A percentile compares a stretch with the other conserved stretches of the same genome.
phyloP scores from a whole-genome alignment of 2,329 filamentous ascomycete genomes.

The Gaeumannomyces sp. region DNA sequence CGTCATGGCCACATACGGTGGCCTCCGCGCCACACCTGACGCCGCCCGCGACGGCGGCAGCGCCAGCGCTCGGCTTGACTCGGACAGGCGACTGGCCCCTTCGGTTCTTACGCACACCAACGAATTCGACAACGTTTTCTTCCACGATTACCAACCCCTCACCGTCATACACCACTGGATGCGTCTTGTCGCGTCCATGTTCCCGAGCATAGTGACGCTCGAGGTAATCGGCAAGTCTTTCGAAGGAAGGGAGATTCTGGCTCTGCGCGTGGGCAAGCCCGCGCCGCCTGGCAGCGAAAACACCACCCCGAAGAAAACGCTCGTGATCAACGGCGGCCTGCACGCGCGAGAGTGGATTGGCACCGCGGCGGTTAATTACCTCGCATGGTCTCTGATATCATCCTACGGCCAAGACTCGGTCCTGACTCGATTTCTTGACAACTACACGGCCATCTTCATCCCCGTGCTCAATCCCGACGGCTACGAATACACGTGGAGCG shows the following conservation, averaged over 20 bases:
- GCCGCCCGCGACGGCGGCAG: conserved; percentile 14
- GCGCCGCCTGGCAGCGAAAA: conserved; percentile 19
- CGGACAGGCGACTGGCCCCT: neutral
- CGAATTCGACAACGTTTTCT: conserved; percentile 68
- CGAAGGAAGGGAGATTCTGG: conserved; percentile 81
- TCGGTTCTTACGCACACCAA: neutral
- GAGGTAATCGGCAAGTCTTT: conserved; percentile 76
- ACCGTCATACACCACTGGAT: conserved; percentile 69
- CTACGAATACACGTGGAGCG: conserved; percentile 88
- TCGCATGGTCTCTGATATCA: conserved; percentile 83
- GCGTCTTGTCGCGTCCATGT: conserved; percentile 82
- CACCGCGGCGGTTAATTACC: conserved; percentile 81
- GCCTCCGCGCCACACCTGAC: conserved; percentile 21
- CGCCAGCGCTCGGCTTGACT: neutral
- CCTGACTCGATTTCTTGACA: conserved; percentile 72
- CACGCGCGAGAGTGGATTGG: conserved; percentile 97
- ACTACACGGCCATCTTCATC: conserved; percentile 83
- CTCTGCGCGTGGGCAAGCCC: conserved; percentile 60
- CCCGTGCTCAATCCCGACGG: conserved; percentile 91
- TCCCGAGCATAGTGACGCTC: conserved; percentile 60
- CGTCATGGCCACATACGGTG: conserved; percentile 70
- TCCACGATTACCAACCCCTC: conserved; percentile 84
- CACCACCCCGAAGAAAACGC: conserved; percentile 24
- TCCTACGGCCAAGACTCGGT: conserved; percentile 65
- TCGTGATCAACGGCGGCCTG: conserved; percentile 67